Evolutionary conservation across 2,329 filamentous ascomycete genomes (phyloP).

Genomic region (Camptophora hylomeconis): DNA sequence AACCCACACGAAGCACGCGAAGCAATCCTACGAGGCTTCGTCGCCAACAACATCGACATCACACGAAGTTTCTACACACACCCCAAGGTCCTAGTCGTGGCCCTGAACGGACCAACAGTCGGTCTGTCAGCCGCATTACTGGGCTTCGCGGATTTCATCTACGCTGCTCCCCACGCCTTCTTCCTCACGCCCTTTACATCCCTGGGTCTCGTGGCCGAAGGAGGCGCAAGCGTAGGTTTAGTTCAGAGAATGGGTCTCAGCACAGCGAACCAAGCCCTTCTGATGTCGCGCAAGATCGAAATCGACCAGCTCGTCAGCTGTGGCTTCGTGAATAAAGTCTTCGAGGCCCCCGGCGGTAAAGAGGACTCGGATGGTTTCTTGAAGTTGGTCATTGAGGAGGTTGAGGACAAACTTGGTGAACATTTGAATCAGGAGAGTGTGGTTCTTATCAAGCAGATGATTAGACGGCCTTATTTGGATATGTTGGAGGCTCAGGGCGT

Average conservation of each 20-base stretch:
- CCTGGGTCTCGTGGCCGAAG: constrained; percentile 80
- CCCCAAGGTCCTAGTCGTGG: constrained; percentile 82
- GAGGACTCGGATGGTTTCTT: constrained; percentile 57
- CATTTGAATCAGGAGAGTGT: constrained; percentile 72
- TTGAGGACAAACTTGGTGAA: constrained; percentile 64
- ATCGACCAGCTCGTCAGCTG: constrained; percentile 59
- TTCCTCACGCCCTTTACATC: constrained; percentile 85
- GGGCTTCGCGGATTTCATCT: constrained; percentile 83
- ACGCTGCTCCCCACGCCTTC: constrained; percentile 68
- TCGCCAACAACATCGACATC: constrained; percentile 75
- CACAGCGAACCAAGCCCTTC: constrained; percentile 81
- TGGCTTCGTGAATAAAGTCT: constrained; percentile 79
- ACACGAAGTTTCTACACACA: constrained; percentile 86
- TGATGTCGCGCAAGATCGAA: constrained; percentile 71
- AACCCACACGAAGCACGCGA: constrained; percentile 27
- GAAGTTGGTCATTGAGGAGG: constrained; percentile 59
- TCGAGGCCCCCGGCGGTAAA: constrained; percentile 44
- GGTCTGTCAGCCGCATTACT: constrained; percentile 77
- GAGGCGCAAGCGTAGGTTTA: constrained; percentile 65
- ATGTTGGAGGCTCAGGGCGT: constrained; percentile 64
- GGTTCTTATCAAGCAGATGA: constrained; percentile 71
- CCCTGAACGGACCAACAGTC: constrained; percentile 82
- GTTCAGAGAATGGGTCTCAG: constrained; percentile 66
- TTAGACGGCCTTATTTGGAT: constrained; percentile 60
- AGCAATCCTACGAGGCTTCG: constrained; percentile 59